A percentile compares a stretch with the other conserved stretches of the same genome.
phyloP scores from a whole-genome alignment of 192 early-diverging fungal species.

The Chytriomyces sp. region DNA sequence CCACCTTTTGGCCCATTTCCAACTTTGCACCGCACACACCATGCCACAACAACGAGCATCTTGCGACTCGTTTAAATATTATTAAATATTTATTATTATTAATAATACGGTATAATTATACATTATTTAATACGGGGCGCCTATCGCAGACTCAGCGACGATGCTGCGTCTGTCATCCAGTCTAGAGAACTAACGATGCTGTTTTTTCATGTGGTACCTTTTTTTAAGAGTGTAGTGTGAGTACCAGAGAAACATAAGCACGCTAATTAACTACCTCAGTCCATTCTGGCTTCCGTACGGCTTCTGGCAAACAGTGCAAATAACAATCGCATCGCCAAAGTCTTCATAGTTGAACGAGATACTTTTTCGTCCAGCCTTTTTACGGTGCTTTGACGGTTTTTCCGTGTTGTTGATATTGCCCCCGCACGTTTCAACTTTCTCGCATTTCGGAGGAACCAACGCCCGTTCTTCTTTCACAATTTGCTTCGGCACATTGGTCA shows the following conservation, averaged over 20 bases:
- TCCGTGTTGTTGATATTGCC: too few relatives aligned
- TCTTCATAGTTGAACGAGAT: too few relatives aligned
- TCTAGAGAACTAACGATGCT: background rate
- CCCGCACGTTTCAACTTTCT: too few relatives aligned
- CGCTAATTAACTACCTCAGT: background rate
- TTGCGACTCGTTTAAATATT: background rate
- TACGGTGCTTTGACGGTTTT: too few relatives aligned
- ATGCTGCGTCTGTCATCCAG: background rate
- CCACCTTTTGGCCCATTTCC: too few relatives aligned
- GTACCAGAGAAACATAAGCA: too few relatives aligned
- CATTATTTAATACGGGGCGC: background rate
- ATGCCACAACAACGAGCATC: background rate
- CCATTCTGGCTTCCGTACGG: conserved; percentile 1
- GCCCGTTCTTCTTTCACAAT: too few relatives aligned
- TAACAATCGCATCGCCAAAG: too few relatives aligned
- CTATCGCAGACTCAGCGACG: background rate
- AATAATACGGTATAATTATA: background rate
- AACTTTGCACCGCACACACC: background rate
- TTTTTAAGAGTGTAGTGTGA: too few relatives aligned
- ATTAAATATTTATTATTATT: background rate
- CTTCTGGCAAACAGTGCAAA: background rate
- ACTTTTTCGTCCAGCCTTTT: too few relatives aligned
- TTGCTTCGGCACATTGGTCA: too few relatives aligned
- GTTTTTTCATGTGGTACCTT: background rate
- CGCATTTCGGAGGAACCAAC: too few relatives aligned